phyloP scores from a whole-genome alignment of 345 rosid genomes.

The Lepidium sativum region DNA sequence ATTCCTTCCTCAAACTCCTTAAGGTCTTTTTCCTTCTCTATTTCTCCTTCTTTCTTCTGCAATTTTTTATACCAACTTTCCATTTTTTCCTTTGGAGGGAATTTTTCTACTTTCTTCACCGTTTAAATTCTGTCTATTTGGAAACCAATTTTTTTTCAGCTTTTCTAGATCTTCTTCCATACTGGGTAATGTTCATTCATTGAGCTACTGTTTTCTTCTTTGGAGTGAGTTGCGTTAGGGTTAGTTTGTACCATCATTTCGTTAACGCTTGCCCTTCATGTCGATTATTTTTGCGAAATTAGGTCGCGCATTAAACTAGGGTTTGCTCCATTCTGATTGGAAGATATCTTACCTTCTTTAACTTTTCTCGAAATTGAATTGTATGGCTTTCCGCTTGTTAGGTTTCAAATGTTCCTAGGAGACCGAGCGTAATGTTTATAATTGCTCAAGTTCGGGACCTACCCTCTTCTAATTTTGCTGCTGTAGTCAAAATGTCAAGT shows the following conservation, averaged over 20 bases:
- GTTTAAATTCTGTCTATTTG: slow-evolving; percentile 2
- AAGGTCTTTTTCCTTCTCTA: slow-evolving; percentile 35
- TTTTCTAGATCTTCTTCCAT: not conserved
- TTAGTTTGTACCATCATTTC: not conserved
- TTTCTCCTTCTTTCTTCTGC: slow-evolving; percentile 1
- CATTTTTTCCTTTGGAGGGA: slow-evolving; percentile 12
- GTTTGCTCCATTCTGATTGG: not conserved
- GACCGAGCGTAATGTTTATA: not conserved
- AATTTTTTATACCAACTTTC: slow-evolving; percentile 8
- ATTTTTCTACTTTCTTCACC: slow-evolving; percentile 7
- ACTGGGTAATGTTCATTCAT: slow-evolving; percentile 3
- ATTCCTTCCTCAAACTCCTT: slow-evolving; percentile 69
- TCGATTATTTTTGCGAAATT: not conserved
- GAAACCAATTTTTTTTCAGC: not conserved
- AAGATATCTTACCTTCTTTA: not conserved
- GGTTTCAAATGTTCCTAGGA: not conserved
- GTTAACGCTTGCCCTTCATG: not conserved
- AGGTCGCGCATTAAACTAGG: slow-evolving; percentile 11
- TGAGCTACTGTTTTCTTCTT: not conserved
- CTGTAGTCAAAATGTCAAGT: not conserved
- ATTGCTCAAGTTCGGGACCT: not conserved
- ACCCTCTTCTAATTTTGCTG: not conserved
- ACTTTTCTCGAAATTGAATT: slow-evolving; percentile 6
- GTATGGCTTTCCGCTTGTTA: not conserved
- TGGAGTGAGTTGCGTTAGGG: slow-evolving; percentile 26